phyloP scores from a whole-genome alignment of 129 eudicot species.

The Kitagawia praeruptora region DNA sequence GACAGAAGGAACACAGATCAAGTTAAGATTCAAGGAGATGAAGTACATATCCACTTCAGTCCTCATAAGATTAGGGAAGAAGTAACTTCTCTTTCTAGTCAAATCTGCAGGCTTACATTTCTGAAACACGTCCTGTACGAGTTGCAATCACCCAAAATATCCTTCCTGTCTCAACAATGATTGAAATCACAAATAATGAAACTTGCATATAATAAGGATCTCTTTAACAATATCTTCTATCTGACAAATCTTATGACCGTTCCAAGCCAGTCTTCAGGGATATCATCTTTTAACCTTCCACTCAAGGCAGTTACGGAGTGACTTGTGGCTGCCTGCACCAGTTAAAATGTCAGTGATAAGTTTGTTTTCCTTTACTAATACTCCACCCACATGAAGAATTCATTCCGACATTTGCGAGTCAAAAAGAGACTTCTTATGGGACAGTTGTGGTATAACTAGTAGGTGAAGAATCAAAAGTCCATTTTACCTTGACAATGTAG shows the following conservation, averaged over 20 bases:
- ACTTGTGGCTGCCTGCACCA: slow-evolving; percentile 70
- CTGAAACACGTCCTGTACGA: neutral
- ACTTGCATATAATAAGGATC: neutral
- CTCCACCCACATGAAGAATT: neutral
- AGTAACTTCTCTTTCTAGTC: neutral
- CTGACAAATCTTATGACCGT: slow-evolving; percentile 57
- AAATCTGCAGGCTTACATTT: slow-evolving; percentile 1
- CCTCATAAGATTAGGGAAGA: neutral
- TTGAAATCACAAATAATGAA: neutral
- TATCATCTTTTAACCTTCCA: slow-evolving; percentile 45
- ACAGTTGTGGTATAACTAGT: neutral
- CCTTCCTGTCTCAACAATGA: neutral
- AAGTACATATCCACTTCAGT: neutral
- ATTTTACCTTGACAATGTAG: slow-evolving; percentile 72
- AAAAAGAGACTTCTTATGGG: neutral
- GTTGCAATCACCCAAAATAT: neutral
- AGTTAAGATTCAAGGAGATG: neutral
- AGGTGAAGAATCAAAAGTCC: neutral
- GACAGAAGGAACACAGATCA: neutral
- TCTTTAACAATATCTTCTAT: neutral
- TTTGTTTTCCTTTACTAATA: neutral
- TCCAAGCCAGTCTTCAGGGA: slow-evolving; percentile 91
- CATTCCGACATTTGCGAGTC: neutral
- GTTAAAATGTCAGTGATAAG: neutral
- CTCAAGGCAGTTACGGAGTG: slow-evolving; percentile 60